These are phyloP conservation scores for Citrus glauca DNA, from an alignment of 345 rosid species.

Conservation along the genomic window DNA sequence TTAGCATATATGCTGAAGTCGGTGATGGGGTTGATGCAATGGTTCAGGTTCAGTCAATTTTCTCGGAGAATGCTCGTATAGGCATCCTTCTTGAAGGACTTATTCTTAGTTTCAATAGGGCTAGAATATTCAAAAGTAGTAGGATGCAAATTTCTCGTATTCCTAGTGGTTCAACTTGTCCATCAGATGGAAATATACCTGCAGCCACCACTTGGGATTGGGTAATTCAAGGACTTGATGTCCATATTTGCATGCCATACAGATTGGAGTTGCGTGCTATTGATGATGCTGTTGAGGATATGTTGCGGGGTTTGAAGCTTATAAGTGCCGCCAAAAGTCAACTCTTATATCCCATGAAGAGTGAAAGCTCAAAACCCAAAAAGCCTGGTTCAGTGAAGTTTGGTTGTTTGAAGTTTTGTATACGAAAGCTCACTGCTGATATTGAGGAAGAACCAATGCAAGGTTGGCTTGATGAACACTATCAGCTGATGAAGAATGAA, in stretches of 20 bases:
- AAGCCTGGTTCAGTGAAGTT: slow-evolving; percentile 61
- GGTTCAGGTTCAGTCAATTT: slow-evolving; percentile 88
- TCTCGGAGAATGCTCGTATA: slow-evolving; percentile 92
- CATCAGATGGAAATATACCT: slow-evolving; percentile 47
- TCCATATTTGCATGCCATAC: slow-evolving; percentile 86
- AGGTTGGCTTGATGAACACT: slow-evolving; percentile 99
- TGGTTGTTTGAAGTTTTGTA: slow-evolving; percentile 69
- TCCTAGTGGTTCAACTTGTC: slow-evolving; percentile 54
- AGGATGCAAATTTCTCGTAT: slow-evolving; percentile 94
- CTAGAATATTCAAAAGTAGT: slow-evolving; percentile 70
- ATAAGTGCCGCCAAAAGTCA: slow-evolving; percentile 59
- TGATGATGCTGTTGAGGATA: slow-evolving; percentile 94
- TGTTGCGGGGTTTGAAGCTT: slow-evolving; percentile 84
- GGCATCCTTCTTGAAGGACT: slow-evolving; percentile 97
- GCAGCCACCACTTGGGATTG: slow-evolving; percentile 55
- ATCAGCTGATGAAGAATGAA: slow-evolving; percentile 73
- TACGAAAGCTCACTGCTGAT: slow-evolving; percentile 76
- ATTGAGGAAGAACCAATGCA: slow-evolving; percentile 97
- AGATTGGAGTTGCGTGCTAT: slow-evolving; percentile 91
- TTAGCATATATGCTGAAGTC: slow-evolving; percentile 71
- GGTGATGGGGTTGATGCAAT: slow-evolving; percentile 91
- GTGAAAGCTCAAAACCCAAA: slow-evolving; percentile 64
- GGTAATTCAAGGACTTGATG: slow-evolving; percentile 91
- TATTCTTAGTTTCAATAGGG: slow-evolving; percentile 64
- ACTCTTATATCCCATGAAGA: slow-evolving; percentile 53